Evolutionary conservation across 2,329 filamentous ascomycete genomes (phyloP).

Genomic region (Neurospora sp.): DNA sequence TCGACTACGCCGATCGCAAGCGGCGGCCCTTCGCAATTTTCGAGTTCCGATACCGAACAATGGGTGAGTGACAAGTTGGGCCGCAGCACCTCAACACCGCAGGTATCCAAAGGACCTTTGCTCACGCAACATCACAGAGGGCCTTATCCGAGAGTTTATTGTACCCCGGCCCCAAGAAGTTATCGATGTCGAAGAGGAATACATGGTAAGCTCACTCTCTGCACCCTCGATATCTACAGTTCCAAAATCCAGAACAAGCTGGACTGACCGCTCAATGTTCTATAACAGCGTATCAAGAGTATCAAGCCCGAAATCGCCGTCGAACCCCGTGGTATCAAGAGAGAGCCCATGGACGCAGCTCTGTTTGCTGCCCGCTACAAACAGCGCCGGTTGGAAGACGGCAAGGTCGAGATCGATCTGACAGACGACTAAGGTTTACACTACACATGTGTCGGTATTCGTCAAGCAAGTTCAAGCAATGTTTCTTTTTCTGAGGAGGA

Average conservation of each 20-base stretch:
- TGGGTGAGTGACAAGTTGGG: no score
- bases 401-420: constrained; percentile 1
- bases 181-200: not conserved
- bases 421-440: constrained; percentile 1
- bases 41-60: no score
- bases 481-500: not conserved
- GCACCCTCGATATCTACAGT: no score
- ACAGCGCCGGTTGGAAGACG: not conserved
- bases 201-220: no score
- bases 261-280: not conserved
- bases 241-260: no score
- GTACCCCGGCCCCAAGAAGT: no score
- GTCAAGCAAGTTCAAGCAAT: not conserved
- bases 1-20: no score
- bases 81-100: no score
- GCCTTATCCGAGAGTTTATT: no score
- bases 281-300: not conserved
- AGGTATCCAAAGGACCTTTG: no score
- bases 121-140: no score
- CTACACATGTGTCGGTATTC: not conserved
- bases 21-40: no score
- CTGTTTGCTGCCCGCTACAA: not conserved
- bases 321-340: not conserved
- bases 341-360: not conserved
- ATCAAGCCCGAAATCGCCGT: not conserved